phyloP scores from a whole-genome alignment of 345 rosid genomes.

The Brassica cretica region DNA sequence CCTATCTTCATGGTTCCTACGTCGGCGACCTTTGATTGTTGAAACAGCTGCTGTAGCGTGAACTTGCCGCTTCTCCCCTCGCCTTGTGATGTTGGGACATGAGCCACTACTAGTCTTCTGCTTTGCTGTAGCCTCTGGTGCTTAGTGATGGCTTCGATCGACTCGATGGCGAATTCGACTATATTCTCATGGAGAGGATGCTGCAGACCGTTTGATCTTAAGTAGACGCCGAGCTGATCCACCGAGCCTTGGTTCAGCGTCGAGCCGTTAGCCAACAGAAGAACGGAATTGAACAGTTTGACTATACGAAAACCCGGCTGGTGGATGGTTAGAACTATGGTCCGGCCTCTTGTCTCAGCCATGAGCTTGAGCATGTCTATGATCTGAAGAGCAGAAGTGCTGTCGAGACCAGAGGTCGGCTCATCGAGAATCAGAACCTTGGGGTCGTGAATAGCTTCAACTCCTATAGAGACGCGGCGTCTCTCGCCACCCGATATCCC shows the following conservation, averaged over 20 bases:
- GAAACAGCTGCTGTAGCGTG: slow-evolving; percentile 86
- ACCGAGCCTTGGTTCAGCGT: slow-evolving; percentile 79
- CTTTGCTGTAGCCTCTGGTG: slow-evolving; percentile 22
- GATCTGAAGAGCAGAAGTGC: slow-evolving; percentile 79
- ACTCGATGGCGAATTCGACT: slow-evolving; percentile 85
- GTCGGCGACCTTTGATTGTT: slow-evolving; percentile 69
- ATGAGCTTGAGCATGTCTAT: slow-evolving; percentile 83
- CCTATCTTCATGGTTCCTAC: slow-evolving; percentile 49
- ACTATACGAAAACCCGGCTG: slow-evolving; percentile 95
- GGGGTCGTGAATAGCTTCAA: slow-evolving; percentile 89
- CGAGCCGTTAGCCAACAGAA: slow-evolving; percentile 74
- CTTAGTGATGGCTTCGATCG: slow-evolving; percentile 58
- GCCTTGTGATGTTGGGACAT: slow-evolving; percentile 41
- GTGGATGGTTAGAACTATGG: slow-evolving; percentile 76
- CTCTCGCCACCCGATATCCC: slow-evolving; percentile 98
- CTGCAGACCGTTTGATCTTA: slow-evolving; percentile 56
- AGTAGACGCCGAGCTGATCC: slow-evolving; percentile 57
- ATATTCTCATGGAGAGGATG: slow-evolving; percentile 69
- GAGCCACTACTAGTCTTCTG: slow-evolving; percentile 26
- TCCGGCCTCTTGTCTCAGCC: slow-evolving; percentile 83
- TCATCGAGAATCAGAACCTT: slow-evolving; percentile 90
- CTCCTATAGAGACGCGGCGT: slow-evolving; percentile 94
- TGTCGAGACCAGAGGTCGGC: slow-evolving; percentile 97
- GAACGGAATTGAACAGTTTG: slow-evolving; percentile 72
- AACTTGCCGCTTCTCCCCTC: slow-evolving; percentile 55